Percentiles rank a stretch among this genome's conserved stretches.
Evolutionary conservation across 768 basidiomycete species (phyloP).

Genomic region (Panaeolus papilionaceus): DNA sequence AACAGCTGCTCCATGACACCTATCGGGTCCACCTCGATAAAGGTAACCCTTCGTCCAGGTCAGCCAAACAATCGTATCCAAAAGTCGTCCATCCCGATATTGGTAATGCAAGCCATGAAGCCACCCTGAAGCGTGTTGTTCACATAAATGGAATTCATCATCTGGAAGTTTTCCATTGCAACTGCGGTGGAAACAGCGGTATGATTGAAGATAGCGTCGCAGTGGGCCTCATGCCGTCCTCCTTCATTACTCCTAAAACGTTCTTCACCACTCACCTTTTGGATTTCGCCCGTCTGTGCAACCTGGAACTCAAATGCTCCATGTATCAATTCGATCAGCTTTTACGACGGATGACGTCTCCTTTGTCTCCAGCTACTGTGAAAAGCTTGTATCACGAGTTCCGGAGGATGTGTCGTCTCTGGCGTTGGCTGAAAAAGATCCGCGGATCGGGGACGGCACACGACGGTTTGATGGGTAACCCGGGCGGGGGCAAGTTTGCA

Average conservation of each 20-base stretch:
- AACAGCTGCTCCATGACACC: no score
- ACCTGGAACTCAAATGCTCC: not conserved
- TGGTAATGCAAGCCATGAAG: not conserved
- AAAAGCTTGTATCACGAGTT: not conserved
- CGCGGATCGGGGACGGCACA: not conserved
- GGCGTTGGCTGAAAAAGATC: not conserved
- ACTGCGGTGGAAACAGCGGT: not conserved
- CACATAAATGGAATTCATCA: no score
- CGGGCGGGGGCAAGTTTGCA: not conserved
- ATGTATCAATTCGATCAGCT: slow-evolving; percentile 2
- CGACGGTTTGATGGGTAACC: not conserved
- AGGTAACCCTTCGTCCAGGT: no score
- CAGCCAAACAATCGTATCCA: no score
- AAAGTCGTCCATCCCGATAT: not conserved
- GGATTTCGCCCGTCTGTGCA: not conserved
- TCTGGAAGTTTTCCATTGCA: no score
- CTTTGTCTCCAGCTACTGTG: not conserved
- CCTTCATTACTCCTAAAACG: not conserved
- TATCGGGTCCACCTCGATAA: no score
- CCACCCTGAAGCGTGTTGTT: not conserved
- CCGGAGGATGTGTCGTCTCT: not conserved
- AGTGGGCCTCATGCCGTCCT: not conserved
- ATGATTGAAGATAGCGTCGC: not conserved
- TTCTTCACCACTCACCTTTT: slow-evolving; percentile 1
- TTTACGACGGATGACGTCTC: not conserved